phyloP scores from a whole-genome alignment of 202 grass and related monocot genomes.

The Dendrocalamus latiflorus region DNA sequence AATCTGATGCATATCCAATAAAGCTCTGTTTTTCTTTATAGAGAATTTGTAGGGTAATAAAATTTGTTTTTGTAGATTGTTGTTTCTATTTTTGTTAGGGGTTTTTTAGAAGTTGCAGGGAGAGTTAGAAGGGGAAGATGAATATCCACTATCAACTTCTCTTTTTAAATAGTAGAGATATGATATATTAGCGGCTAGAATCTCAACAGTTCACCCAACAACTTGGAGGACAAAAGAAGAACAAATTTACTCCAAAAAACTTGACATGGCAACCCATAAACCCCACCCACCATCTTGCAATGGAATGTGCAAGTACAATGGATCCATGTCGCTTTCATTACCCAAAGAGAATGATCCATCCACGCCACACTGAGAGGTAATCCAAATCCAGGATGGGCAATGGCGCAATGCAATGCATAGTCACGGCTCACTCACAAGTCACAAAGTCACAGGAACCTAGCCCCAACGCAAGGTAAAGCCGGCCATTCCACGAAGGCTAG shows the following conservation, averaged over 20 bases:
- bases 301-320: slow-evolving; percentile 23
- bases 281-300: background rate
- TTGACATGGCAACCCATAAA: no score
- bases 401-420: slow-evolving; percentile 12
- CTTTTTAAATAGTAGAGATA: no score
- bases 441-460: background rate
- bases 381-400: slow-evolving; percentile 3
- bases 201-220: background rate
- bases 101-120: no score
- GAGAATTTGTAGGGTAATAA: no score
- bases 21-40: no score
- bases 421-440: background rate
- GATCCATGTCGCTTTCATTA: slow-evolving; percentile 24
- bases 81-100: no score
- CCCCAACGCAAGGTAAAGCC: background rate
- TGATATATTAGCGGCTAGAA: background rate
- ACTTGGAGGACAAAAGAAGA: no score
- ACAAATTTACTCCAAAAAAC: no score
- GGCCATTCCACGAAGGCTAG: background rate
- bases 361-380: background rate
- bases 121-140: no score
- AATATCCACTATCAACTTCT: no score
- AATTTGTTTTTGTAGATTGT: no score
- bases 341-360: background rate
- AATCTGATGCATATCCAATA: no score